Conservation (phyloP, 345 rosid genomes). For the Rubroshorea leprosula region DNA sequence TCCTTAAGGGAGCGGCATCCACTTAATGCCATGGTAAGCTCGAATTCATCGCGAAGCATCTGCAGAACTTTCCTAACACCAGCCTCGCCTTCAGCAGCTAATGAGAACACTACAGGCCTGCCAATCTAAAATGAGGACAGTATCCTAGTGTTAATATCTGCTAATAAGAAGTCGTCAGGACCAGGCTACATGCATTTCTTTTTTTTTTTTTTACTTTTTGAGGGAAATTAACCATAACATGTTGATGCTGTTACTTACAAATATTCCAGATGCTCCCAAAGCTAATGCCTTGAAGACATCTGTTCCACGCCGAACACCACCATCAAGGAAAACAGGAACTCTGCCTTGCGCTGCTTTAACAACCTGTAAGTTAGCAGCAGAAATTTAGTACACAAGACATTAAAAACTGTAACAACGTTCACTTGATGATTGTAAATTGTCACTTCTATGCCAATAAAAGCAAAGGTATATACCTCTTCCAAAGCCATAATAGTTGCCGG, state of each 20-base stretch:
- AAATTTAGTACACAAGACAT: not conserved
- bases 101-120: constrained; percentile 73
- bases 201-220: too few relatives aligned
- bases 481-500: constrained; percentile 82
- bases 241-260: constrained; percentile 48
- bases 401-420: not conserved
- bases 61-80: constrained; percentile 58
- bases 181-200: too few relatives aligned
- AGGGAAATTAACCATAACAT: not conserved
- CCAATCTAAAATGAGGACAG: constrained; percentile 45
- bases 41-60: constrained; percentile 61
- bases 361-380: constrained; percentile 37
- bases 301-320: constrained; percentile 96
- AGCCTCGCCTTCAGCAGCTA: constrained; percentile 65
- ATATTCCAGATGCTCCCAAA: constrained; percentile 93
- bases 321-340: constrained; percentile 88
- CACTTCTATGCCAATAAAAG: not conserved
- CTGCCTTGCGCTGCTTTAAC: constrained; percentile 84
- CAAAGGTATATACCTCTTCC: constrained; percentile 60
- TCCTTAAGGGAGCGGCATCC: constrained; percentile 78
- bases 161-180: too few relatives aligned
- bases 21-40: constrained; percentile 67
- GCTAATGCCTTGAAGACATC: constrained; percentile 98
- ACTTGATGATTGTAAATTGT: not conserved
- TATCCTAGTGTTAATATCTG: not conserved